Base-by-base conservation (phyloP, 805 yeast species). In the Myxozyma nipponensis region DNA sequence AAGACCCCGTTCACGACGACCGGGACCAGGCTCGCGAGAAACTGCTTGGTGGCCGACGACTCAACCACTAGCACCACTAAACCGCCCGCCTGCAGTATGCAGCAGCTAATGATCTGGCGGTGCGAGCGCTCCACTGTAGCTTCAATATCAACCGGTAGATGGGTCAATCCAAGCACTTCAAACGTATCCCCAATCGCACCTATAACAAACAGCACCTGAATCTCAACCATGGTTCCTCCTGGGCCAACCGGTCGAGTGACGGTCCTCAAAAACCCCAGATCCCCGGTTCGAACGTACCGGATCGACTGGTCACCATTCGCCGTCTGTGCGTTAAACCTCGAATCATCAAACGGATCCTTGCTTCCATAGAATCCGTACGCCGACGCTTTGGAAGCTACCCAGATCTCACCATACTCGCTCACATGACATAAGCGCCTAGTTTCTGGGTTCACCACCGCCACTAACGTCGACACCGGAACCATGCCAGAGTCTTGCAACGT, bases 331-430 rank as follows among this genome's bases (percentile, higher is more conserved):
- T 70, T 67, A 58, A 86, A 79, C 57, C 85, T 85, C 19, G 72
- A 72, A 9, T 70, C 66, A 4, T 72, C 73, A 57, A 82, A 78
- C 10, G 70, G 67, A 54, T 82, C 85, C 7, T 75, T 71, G 1
- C 60, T 62, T 45, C 77, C 73, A 36, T 79, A 77, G 64, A 81
- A 83, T 4, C 79, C 78, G 10, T 73, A 66, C 25, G 81, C 83
- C 59, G 84, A 89, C 0, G 91, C 95, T 57, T 88, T 95, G 0
- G 95, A 85, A 56, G 86, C 79, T 1, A 91, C 95, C 98, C 98
- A 93, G 36, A 93, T 88, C 69, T 93, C 99, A 30, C 99, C 99
- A 66, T 80, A 82, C 66, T 93, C 98, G 5, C 98, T 97, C 45
- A 82, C 83, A 50, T 77, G 79, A 64, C 98, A 91, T 10, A 89